Evolutionary conservation across 768 basidiomycete genomes (phyloP), one percentile per base, ranked within the genome.

Genomic region (Macrolepiota dolichaula): DNA sequence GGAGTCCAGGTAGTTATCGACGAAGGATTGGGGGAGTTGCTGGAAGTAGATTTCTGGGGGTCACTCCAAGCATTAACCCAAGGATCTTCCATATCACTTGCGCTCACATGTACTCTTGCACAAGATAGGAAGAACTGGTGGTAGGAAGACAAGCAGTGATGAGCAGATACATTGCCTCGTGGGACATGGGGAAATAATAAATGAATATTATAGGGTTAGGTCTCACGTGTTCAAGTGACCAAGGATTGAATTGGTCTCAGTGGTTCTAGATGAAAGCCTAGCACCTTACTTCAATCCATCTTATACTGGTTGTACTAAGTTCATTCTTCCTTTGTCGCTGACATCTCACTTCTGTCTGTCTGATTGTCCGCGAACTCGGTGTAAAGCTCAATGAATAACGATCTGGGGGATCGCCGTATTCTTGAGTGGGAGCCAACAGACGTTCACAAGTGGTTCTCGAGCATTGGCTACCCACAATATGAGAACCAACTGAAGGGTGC

Each of bases 391-490:
- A 81, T 81, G 78, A 74, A 78, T 61, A 70, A 70, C 57, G 66
- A 68, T 51, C 65, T 67, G 47, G 67, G 66, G 52, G 77, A 75
- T 64, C 73, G 74, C 60, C 78, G 70, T 65, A 78, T 85, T 59
- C 66, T 76, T 42, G 85, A 89, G 62, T 93, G 91, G 91, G 84
- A 85, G 70, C 89, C 91, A 73, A 71, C 78, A 54, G 87, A 89
- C 63, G 96, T 98, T 4, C 86, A 92, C 62, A 73, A 73, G n/a
- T 95, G 91, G 85, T 76, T 96, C 60, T 76, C 82, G 22, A 79
- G 77, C 35, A 79, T 96, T 46, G 96, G 95, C 3, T 90, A 88
- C 72, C 83, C 89, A 1, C 92, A 95, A 70, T 97, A 97, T 71
- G 89, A 94, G 72, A 74, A 75, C 42, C 86, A 91, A 75, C 84